Evolutionary conservation across 2,329 filamentous ascomycete species (phyloP).

Genomic region (Paraconiothyrium sp.): DNA sequence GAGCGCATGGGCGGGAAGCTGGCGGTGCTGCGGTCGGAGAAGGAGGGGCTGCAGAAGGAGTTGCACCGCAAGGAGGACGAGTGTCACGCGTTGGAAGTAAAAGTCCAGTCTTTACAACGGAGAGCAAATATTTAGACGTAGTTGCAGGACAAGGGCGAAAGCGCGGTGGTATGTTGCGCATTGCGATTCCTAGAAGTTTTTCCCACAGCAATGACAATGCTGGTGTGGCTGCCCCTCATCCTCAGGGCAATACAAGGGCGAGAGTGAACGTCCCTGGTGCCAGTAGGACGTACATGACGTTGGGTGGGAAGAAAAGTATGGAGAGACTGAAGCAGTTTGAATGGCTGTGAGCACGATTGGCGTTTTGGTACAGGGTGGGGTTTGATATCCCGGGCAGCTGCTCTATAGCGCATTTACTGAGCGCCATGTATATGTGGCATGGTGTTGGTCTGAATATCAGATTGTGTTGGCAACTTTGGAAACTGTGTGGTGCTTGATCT

Average conservation of each 20-base stretch:
- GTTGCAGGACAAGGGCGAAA: background rate
- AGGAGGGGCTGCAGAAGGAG: conserved; percentile 51
- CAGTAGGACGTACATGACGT: conserved; percentile 19
- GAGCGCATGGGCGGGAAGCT: conserved; percentile 50
- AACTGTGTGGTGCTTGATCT: no score
- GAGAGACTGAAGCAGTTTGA: conserved; percentile 22
- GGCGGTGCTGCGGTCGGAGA: conserved; percentile 52
- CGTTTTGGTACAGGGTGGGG: conserved; percentile 8
- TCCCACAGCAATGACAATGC: background rate
- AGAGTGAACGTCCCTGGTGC: conserved; percentile 1
- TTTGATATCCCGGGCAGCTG: conserved; percentile 21
- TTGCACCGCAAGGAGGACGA: conserved; percentile 53
- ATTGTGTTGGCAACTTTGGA: background rate
- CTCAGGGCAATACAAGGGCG: background rate
- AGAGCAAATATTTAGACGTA: conserved; percentile 24
- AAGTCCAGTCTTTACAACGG: conserved; percentile 45
- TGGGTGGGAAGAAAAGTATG: conserved; percentile 19
- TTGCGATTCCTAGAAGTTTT: background rate
- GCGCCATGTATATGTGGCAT: conserved; percentile 3
- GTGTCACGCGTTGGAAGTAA: conserved; percentile 49
- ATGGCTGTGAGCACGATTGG: conserved; percentile 16
- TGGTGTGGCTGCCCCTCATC: background rate
- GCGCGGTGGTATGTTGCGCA: background rate
- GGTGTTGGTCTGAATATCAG: background rate
- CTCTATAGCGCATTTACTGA: conserved; percentile 14